Conservation (phyloP, 768 basidiomycete genomes). For the Kwoniella sp. region DNA sequence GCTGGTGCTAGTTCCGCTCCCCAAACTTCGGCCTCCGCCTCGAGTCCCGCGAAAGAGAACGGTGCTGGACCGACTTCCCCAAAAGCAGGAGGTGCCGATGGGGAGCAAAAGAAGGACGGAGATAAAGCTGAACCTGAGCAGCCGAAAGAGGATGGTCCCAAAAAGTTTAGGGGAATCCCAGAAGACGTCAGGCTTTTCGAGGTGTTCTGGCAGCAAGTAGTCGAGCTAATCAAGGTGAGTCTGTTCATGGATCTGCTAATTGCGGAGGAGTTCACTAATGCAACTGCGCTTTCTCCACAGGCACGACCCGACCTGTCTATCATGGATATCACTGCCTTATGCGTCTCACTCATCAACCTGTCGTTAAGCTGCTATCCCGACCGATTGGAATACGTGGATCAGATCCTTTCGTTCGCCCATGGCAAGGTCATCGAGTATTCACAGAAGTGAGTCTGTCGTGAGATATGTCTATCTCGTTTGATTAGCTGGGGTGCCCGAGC, state of each 20-base stretch:
- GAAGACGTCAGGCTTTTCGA: constrained; percentile 94
- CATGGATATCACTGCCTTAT: constrained; percentile 93
- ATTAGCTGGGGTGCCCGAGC: constrained; percentile 9
- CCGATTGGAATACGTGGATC: constrained; percentile 93
- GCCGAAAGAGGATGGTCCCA: constrained; percentile 52
- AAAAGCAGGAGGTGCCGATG: constrained; percentile 56
- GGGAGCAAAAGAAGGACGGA: constrained; percentile 53
- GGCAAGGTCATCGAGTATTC: constrained; percentile 80
- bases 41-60: constrained; percentile 24
- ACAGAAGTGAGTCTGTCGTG: constrained; percentile 66
- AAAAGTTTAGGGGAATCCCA: constrained; percentile 93
- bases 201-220: constrained; percentile 98
- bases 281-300: constrained; percentile 57
- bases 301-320: constrained; percentile 96
- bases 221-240: constrained; percentile 90
- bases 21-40: neutral
- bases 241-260: neutral
- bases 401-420: constrained; percentile 85
- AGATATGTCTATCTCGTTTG: no score
- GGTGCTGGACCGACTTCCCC: constrained; percentile 49
- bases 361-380: constrained; percentile 97
- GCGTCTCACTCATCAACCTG: constrained; percentile 92
- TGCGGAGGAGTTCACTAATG: neutral
- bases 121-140: constrained; percentile 22
- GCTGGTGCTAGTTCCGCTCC: constrained; percentile 24